These are phyloP conservation scores for Solanum arcanum DNA, from an alignment of 257 asterid genomes.

Conservation along the genomic window DNA sequence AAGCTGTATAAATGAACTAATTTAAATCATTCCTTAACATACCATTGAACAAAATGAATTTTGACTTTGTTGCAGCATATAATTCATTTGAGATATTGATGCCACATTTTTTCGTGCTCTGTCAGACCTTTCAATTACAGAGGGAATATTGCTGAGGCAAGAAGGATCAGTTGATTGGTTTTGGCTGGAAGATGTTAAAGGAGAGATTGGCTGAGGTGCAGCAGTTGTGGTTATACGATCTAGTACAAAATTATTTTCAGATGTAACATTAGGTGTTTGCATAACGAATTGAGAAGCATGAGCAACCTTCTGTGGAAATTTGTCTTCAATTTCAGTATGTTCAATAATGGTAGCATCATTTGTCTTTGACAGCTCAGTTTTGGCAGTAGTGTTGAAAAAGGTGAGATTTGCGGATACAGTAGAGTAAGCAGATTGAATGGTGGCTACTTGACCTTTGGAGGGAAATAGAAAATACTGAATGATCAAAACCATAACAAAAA, in stretches of 20 bases:
- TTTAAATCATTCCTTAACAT: not conserved
- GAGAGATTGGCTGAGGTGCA: conserved; percentile 6
- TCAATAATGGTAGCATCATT: conserved; percentile 5
- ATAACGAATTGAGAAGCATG: conserved; percentile 1
- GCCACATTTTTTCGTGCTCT: conserved; percentile 1
- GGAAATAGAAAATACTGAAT: conserved; percentile 19
- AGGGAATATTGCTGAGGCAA: conserved; percentile 1
- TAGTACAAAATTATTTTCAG: conserved; percentile 1
- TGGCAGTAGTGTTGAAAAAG: conserved; percentile 10
- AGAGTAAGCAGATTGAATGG: not conserved
- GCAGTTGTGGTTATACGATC: conserved; percentile 2
- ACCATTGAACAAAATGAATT: conserved; percentile 12
- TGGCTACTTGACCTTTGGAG: too few species aligned
- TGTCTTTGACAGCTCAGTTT: conserved; percentile 10
- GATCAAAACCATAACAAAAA: conserved; percentile 3
- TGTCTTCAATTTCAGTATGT: conserved; percentile 50
- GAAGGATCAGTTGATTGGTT: conserved; percentile 3
- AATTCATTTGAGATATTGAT: conserved; percentile 28
- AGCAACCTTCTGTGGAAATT: conserved; percentile 5
- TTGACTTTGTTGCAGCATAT: conserved; percentile 17
- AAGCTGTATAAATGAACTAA: not conserved
- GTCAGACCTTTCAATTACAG: conserved; percentile 6
- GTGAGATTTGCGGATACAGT: conserved; percentile 1
- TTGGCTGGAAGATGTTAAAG: conserved; percentile 4
- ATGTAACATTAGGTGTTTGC: conserved; percentile 9